Percentiles rank a stretch among this genome's conserved stretches.
These are phyloP conservation scores for Leccinum fuscescens DNA, from an alignment of 1,284 basidiomycete species.

Conservation along the genomic window DNA sequence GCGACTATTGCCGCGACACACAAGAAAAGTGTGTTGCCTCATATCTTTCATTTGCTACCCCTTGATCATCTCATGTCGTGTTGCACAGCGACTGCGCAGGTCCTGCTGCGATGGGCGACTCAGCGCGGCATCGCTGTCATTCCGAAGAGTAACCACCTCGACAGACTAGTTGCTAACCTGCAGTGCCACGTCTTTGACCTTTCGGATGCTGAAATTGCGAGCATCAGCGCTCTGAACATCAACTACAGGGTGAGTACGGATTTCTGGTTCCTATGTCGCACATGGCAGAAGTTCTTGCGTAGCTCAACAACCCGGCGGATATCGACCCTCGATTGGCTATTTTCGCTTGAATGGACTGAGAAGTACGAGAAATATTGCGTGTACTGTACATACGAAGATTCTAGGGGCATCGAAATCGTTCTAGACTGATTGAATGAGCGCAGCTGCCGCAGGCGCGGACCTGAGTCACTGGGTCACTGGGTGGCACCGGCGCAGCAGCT, in stretches of 20 bases:
- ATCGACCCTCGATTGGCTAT: constrained; percentile 64
- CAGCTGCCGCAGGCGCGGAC: constrained; percentile 4
- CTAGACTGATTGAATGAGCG: neutral
- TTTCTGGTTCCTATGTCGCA: neutral
- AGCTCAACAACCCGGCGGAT: constrained; percentile 71
- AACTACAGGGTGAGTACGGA: constrained; percentile 52
- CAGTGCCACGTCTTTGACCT: constrained; percentile 58
- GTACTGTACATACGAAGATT: neutral
- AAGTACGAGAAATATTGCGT: neutral
- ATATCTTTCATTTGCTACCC: neutral
- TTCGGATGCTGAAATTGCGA: constrained; percentile 55
- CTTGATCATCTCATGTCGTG: constrained; percentile 1
- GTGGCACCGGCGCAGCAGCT: constrained; percentile 30
- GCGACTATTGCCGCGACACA: constrained; percentile 48
- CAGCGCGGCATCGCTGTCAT: constrained; percentile 77
- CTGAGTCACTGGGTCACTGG: neutral
- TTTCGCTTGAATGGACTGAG: constrained; percentile 52
- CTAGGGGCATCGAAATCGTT: neutral
- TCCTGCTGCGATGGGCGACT: constrained; percentile 77
- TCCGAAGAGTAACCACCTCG: constrained; percentile 64
- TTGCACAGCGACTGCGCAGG: constrained; percentile 51
- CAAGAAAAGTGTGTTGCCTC: constrained; percentile 48
- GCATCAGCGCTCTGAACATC: constrained; percentile 62
- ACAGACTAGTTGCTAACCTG: constrained; percentile 62
- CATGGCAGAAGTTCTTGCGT: constrained; percentile 4